Conservation (phyloP, 106 monocot species). For the Xerophyta viscosa region DNA sequence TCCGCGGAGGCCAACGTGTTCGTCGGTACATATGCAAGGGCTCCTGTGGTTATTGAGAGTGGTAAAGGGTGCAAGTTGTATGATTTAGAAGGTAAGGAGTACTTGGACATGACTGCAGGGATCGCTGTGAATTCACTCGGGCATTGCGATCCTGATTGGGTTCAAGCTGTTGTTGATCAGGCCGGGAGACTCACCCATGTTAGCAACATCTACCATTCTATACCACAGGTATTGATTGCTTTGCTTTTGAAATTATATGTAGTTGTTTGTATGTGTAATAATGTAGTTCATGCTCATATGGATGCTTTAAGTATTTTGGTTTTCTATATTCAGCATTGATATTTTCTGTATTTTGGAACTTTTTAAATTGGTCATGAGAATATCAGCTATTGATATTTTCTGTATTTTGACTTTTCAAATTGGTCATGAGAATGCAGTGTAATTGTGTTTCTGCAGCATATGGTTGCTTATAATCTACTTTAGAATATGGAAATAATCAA, state of each 20-base stretch:
- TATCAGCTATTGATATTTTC: background rate
- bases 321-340: background rate
- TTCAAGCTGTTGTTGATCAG: slow-evolving; percentile 53
- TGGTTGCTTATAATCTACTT: too few species aligned
- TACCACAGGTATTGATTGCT: slow-evolving; percentile 35
- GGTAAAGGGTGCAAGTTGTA: slow-evolving; percentile 69
- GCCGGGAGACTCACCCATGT: slow-evolving; percentile 55
- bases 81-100: slow-evolving; percentile 74
- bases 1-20: slow-evolving; percentile 42
- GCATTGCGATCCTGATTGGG: slow-evolving; percentile 60
- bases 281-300: background rate
- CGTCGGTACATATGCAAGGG: slow-evolving; percentile 65
- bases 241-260: background rate
- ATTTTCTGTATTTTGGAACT: background rate
- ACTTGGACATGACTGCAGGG: slow-evolving; percentile 73
- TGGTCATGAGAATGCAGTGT: too few species aligned
- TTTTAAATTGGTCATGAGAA: too few species aligned
- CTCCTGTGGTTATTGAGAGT: slow-evolving; percentile 47
- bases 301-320: background rate
- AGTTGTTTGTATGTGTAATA: background rate
- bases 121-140: slow-evolving; percentile 89
- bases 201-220: slow-evolving; percentile 74
- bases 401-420: background rate
- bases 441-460: too few species aligned
- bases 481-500: too few species aligned